Evolutionary conservation across 2,329 filamentous ascomycete species (phyloP).

Genomic region (Coniella vitis): DNA sequence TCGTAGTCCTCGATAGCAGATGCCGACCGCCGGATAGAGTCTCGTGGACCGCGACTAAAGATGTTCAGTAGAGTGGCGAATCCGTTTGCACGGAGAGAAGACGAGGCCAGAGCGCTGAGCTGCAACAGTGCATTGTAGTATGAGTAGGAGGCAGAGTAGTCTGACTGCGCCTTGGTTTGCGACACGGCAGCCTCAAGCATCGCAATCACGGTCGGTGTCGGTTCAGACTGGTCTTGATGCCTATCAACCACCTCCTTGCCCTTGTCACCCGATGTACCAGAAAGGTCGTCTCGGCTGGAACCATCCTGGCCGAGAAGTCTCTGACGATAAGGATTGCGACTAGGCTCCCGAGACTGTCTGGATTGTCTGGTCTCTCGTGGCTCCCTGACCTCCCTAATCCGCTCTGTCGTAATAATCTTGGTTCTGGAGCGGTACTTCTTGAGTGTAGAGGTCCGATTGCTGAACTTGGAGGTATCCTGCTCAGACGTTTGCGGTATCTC

Average conservation of each 20-base stretch:
- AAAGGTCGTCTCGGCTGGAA: constrained; percentile 16
- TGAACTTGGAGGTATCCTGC: constrained; percentile 54
- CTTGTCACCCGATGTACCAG: constrained; percentile 18
- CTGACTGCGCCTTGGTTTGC: constrained; percentile 69
- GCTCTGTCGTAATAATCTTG: constrained; percentile 45
- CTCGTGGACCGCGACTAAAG: constrained; percentile 63
- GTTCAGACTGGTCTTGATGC: constrained; percentile 34
- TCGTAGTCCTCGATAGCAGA: constrained; percentile 72
- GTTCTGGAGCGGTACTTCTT: constrained; percentile 56
- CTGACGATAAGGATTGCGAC: constrained; percentile 51
- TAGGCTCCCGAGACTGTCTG: constrained; percentile 31
- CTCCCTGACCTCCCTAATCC: constrained; percentile 14
- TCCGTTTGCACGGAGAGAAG: constrained; percentile 58
- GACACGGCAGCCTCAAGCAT: constrained; percentile 73
- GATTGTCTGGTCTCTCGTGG: background rate
- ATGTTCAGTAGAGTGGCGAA: constrained; percentile 68
- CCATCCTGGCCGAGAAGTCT: constrained; percentile 19
- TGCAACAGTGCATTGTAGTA: constrained; percentile 81
- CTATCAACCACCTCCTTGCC: constrained; percentile 27
- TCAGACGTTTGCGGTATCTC: constrained; percentile 67
- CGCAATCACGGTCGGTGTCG: constrained; percentile 49
- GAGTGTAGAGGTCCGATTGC: constrained; percentile 59
- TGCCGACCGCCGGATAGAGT: constrained; percentile 62
- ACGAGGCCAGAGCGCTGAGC: constrained; percentile 55
- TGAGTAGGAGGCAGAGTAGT: constrained; percentile 76